phyloP scores from a whole-genome alignment of 1,284 basidiomycete genomes.

The Cutaneotrichosporon cavernicola region DNA sequence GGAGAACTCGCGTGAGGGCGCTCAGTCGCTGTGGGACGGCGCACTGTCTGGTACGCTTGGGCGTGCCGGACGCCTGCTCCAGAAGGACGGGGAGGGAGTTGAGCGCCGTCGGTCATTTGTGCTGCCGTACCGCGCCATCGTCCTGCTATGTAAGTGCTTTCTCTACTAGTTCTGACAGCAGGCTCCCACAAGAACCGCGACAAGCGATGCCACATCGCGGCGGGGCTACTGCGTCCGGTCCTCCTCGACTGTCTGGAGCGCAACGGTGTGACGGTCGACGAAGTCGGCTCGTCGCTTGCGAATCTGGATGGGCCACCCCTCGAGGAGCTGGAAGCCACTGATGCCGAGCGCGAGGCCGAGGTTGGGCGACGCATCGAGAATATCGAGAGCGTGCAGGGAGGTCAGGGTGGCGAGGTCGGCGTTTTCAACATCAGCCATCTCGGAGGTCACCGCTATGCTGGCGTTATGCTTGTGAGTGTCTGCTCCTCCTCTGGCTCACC shows the following conservation, averaged over 20 bases:
- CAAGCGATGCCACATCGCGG: conserved; percentile 81
- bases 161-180: conserved; percentile 43
- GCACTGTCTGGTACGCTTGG: conserved; percentile 62
- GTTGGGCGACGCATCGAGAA: conserved; percentile 57
- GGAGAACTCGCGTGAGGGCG: conserved; percentile 63
- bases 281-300: conserved; percentile 53
- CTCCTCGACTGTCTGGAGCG: conserved; percentile 41
- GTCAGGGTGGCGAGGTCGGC: conserved; percentile 61
- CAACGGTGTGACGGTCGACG: conserved; percentile 48
- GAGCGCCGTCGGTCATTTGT: conserved; percentile 59
- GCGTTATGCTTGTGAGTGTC: conserved; percentile 76
- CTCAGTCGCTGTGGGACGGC: conserved; percentile 65
- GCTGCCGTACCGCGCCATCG: conserved; percentile 69
- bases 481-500: conserved; percentile 10
- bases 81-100: conserved; percentile 29
- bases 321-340: conserved; percentile 60
- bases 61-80: conserved; percentile 29
- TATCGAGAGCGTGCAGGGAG: conserved; percentile 53
- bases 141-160: conserved; percentile 69
- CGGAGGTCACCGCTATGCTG: conserved; percentile 86
- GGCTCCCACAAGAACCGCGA: conserved; percentile 89
- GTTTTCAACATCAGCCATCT: conserved; percentile 83
- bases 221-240: conserved; percentile 69
- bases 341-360: conserved; percentile 54
- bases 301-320: conserved; percentile 60